A percentile compares a stretch with the other conserved stretches of the same genome.
phyloP scores from a whole-genome alignment of 2,329 filamentous ascomycete genomes.

The Penicillium glabrum region DNA sequence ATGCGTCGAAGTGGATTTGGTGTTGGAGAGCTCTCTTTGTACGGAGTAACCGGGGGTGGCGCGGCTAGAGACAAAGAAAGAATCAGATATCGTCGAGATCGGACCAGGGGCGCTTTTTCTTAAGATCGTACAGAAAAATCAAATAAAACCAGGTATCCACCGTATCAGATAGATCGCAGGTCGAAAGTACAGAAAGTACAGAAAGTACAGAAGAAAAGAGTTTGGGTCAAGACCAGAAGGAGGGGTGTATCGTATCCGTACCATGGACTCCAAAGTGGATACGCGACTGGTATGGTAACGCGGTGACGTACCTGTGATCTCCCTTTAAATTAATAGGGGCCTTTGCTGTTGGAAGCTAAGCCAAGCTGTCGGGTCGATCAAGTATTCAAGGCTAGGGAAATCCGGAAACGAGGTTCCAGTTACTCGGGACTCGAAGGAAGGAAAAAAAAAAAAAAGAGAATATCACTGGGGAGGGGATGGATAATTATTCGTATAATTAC shows the following conservation, averaged over 20 bases:
- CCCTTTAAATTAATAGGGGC: background rate
- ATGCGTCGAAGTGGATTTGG: conserved; percentile 1
- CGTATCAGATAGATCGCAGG: conserved; percentile 22
- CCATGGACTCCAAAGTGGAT: background rate
- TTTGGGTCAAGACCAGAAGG: background rate
- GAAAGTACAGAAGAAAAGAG: conserved; percentile 2
- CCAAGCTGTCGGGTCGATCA: conserved; percentile 5
- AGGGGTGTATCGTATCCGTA: background rate
- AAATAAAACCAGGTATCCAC: conserved; percentile 7
- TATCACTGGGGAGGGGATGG: conserved; percentile 8
- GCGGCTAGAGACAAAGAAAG: conserved; percentile 21
- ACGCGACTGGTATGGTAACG: background rate
- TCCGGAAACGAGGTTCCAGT: conserved; percentile 4
- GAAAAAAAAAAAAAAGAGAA: background rate
- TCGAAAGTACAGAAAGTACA: conserved; percentile 1
- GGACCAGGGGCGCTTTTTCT: conserved; percentile 9
- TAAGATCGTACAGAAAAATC: background rate
- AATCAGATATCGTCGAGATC: conserved; percentile 16
- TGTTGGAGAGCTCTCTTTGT: conserved; percentile 9
- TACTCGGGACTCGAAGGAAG: conserved; percentile 4
- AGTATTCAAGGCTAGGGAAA: background rate
- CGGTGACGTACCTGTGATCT: background rate
- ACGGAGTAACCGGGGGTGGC: conserved; percentile 11
- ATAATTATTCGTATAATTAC: conserved; percentile 6
- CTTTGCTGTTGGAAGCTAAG: conserved; percentile 4